Conservation (phyloP, 2,329 filamentous ascomycete genomes). For the Xenoacremonium recifei region DNA sequence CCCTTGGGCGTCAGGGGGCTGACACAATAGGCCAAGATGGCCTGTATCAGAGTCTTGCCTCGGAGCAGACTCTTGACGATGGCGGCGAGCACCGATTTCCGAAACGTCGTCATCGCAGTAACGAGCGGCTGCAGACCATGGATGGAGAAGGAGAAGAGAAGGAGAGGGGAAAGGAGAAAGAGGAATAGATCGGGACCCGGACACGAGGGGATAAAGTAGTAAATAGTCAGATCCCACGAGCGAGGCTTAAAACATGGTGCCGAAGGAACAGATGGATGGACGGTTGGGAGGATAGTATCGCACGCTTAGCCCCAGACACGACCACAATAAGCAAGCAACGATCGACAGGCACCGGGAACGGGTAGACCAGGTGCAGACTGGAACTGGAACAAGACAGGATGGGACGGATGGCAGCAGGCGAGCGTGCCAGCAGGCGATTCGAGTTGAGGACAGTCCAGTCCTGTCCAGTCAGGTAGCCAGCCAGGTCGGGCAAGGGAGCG, state of each 20-base stretch:
- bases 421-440: too few species aligned
- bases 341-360: conserved; percentile 7
- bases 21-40: conserved; percentile 55
- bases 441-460: too few species aligned
- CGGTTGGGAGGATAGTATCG: background rate
- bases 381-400: background rate
- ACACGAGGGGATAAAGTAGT: conserved; percentile 14
- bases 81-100: conserved; percentile 52
- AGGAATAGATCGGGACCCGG: conserved; percentile 15
- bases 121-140: conserved; percentile 50
- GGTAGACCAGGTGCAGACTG: background rate
- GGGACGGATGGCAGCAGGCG: too few species aligned
- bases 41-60: conserved; percentile 59
- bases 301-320: background rate
- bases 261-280: background rate
- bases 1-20: conserved; percentile 37
- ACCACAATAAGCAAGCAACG: conserved; percentile 2
- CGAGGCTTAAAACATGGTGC: conserved; percentile 1
- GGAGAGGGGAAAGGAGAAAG: conserved; percentile 10
- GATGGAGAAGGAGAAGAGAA: conserved; percentile 3
- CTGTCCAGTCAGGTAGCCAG: background rate
- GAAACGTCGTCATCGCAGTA: conserved; percentile 57
- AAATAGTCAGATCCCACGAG: conserved; percentile 22
- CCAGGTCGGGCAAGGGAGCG: too few species aligned
- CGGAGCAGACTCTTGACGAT: conserved; percentile 56